Conservation (phyloP, 768 basidiomycete genomes). For the Amanita phalloides region DNA sequence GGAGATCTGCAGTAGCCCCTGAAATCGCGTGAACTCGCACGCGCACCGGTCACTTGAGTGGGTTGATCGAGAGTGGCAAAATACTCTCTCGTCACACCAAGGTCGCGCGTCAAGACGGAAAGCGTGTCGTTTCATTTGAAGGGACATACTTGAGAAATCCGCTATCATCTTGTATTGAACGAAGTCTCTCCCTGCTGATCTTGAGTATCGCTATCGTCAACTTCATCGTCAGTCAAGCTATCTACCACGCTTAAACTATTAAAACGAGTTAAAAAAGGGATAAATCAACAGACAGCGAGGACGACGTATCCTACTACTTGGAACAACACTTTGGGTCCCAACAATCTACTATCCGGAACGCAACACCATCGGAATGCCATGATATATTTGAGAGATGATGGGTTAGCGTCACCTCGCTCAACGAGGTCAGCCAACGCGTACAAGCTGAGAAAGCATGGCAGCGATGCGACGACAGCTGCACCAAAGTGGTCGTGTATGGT, state of each 20-base stretch:
- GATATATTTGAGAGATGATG: constrained; percentile 44
- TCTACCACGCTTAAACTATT: constrained; percentile 42
- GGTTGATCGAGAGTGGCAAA: constrained; percentile 90
- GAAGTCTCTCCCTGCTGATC: constrained; percentile 88
- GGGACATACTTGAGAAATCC: constrained; percentile 79
- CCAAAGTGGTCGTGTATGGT: constrained; percentile 94
- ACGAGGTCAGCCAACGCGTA: constrained; percentile 30
- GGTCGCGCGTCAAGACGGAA: too few species aligned
- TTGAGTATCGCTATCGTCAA: constrained; percentile 73
- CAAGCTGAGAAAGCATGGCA: constrained; percentile 98
- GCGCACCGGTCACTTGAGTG: constrained; percentile 76
- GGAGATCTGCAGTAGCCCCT: constrained; percentile 90
- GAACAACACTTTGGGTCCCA: constrained; percentile 97
- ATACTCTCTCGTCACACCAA: constrained; percentile 88
- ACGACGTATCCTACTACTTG: constrained; percentile 77
- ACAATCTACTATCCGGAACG: constrained; percentile 95
- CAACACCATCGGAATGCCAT: constrained; percentile 94
- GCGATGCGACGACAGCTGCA: constrained; percentile 94
- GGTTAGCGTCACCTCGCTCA: too few species aligned
- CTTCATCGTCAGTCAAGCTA: constrained; percentile 9
- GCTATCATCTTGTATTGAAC: constrained; percentile 94
- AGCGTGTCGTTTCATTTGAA: too few species aligned
- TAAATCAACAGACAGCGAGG: neutral
- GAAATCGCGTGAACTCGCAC: constrained; percentile 93
- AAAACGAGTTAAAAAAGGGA: constrained; percentile 9